Evolutionary conservation across 257 asterid genomes (phyloP).

Genomic region (Lavandula angustifolia): DNA sequence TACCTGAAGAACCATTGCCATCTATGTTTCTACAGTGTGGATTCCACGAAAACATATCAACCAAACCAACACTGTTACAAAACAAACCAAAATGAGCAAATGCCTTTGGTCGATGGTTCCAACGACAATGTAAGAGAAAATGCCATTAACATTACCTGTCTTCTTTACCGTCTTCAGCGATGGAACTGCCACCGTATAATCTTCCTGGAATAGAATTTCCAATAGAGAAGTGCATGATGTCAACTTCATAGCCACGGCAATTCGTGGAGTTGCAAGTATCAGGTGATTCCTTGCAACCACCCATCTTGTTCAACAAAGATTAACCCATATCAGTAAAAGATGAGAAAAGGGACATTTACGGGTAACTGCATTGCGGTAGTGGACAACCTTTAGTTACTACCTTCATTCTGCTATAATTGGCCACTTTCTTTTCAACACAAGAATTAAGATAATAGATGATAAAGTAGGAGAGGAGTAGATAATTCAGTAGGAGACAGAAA

Average conservation of each 20-base stretch:
- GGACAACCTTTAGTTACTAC: slow-evolving; percentile 5
- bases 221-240: slow-evolving; percentile 85
- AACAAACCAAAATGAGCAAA: slow-evolving; percentile 23
- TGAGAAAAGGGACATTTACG: slow-evolving; percentile 5
- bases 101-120: not conserved
- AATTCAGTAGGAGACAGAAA: too few relatives aligned
- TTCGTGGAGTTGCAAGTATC: slow-evolving; percentile 61
- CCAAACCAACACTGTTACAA: slow-evolving; percentile 59
- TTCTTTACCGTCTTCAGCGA: slow-evolving; percentile 46
- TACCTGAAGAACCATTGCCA: slow-evolving; percentile 62
- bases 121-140: not conserved
- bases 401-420: too few relatives aligned
- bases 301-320: slow-evolving; percentile 60
- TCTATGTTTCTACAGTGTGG: slow-evolving; percentile 72
- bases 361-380: slow-evolving; percentile 1
- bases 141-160: slow-evolving; percentile 46
- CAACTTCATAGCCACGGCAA: slow-evolving; percentile 82
- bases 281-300: slow-evolving; percentile 79
- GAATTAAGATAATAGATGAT: too few relatives aligned
- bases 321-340: slow-evolving; percentile 30
- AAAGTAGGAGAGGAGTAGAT: too few relatives aligned
- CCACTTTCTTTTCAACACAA: too few relatives aligned
- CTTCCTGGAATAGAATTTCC: slow-evolving; percentile 93
- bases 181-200: slow-evolving; percentile 60
- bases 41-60: slow-evolving; percentile 80